These are phyloP conservation scores for Termitomyces sp. DNA, from an alignment of 768 basidiomycete species.

Conservation along the genomic window DNA sequence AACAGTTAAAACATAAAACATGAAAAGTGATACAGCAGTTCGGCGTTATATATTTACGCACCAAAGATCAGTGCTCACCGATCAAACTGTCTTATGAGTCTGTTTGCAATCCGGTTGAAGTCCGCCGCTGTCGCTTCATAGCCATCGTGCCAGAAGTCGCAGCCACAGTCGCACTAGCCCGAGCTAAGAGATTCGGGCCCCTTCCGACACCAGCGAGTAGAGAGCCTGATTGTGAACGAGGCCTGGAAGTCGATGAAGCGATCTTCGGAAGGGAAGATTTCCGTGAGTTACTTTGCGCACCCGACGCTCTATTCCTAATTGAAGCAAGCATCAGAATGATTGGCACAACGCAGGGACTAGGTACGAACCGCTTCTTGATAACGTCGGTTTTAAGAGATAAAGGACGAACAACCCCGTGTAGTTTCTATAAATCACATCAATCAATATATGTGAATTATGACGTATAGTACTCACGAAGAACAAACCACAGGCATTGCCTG, in stretches of 20 bases:
- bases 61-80: conserved; percentile 11
- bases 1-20: conserved; percentile 14
- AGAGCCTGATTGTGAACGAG: conserved; percentile 66
- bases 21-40: conserved; percentile 25
- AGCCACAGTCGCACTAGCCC: conserved; percentile 23
- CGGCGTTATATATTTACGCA: conserved; percentile 23
- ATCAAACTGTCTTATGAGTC: conserved; percentile 19
- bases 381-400: conserved; percentile 95
- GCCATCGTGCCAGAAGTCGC: conserved; percentile 33
- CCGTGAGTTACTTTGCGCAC: conserved; percentile 61
- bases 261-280: conserved; percentile 70
- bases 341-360: conserved; percentile 3
- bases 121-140: conserved; percentile 81
- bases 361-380: conserved; percentile 85
- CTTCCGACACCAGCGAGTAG: conserved; percentile 39
- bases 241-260: conserved; percentile 67
- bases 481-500: conserved; percentile 88
- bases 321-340: not conserved
- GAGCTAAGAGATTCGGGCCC: conserved; percentile 13
- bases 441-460: conserved; percentile 7
- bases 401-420: conserved; percentile 93
- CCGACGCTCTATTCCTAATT: conserved; percentile 75
- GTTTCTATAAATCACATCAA: conserved; percentile 52
- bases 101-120: conserved; percentile 51
- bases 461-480: conserved; percentile 67